Evolutionary conservation across 345 rosid genomes (phyloP).

Genomic region (Aegle marmelos): DNA sequence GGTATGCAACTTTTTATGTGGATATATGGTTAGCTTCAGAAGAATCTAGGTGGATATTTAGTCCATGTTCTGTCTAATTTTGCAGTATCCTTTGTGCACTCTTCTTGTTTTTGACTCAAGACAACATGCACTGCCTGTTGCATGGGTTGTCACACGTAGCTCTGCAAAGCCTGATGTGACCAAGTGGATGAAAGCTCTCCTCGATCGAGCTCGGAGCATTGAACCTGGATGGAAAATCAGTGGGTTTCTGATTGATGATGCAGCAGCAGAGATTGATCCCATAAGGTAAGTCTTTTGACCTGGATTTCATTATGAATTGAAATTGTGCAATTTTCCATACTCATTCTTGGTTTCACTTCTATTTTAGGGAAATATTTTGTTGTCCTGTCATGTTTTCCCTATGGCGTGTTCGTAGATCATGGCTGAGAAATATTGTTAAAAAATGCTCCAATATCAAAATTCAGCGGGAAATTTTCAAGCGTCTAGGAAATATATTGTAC

Average conservation of each 20-base stretch:
- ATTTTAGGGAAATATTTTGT: conserved; percentile 68
- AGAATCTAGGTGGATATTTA: background rate
- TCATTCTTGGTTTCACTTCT: conserved; percentile 20
- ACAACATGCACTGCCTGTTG: conserved; percentile 87
- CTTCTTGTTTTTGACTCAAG: conserved; percentile 94
- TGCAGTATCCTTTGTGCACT: conserved; percentile 83
- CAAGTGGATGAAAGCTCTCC: conserved; percentile 84
- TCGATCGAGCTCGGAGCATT: conserved; percentile 51
- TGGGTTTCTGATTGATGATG: conserved; percentile 86
- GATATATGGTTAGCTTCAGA: background rate
- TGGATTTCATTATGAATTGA: conserved; percentile 4
- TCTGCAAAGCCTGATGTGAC: conserved; percentile 77
- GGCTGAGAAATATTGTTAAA: conserved; percentile 82
- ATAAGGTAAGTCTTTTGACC: conserved; percentile 49
- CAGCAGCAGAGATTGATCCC: conserved; percentile 84
- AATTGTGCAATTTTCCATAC: background rate
- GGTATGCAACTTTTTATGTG: conserved; percentile 37
- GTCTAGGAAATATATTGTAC: conserved; percentile 65
- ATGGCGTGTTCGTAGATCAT: conserved; percentile 92
- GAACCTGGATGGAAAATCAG: conserved; percentile 75
- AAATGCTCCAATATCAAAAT: conserved; percentile 68
- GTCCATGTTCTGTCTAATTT: conserved; percentile 21
- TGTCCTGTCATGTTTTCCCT: conserved; percentile 83
- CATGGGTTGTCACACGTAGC: conserved; percentile 89
- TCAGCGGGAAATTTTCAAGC: conserved; percentile 72